Evolutionary conservation across 148 eudicot species (phyloP).

Genomic region (Camellia sinensis): DNA sequence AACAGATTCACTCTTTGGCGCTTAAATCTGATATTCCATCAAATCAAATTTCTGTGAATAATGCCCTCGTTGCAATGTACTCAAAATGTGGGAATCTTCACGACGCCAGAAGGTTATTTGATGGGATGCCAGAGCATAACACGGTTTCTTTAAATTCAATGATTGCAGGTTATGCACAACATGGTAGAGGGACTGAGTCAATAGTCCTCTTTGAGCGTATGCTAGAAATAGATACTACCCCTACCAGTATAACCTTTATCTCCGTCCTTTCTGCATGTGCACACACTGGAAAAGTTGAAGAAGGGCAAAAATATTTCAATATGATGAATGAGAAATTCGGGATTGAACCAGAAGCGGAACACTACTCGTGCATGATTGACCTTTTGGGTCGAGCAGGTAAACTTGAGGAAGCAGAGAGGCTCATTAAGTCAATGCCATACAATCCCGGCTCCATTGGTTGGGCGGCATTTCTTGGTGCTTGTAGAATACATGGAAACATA

Average conservation of each 20-base stretch:
- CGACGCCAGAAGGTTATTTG: conserved; percentile 67
- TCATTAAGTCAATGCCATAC: conserved; percentile 60
- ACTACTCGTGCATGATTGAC: conserved; percentile 84
- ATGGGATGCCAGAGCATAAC: conserved; percentile 72
- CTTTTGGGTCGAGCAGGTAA: conserved; percentile 78
- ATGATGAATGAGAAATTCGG: conserved; percentile 51
- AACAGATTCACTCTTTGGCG: conserved; percentile 61
- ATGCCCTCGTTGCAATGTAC: conserved; percentile 72
- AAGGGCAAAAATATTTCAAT: conserved; percentile 54
- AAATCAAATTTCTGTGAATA: conserved; percentile 60
- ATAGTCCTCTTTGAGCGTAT: conserved; percentile 56
- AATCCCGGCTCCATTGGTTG: conserved; percentile 62
- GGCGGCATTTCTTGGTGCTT: conserved; percentile 75
- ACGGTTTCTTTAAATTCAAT: conserved; percentile 62
- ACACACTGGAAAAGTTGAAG: conserved; percentile 68
- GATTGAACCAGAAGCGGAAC: conserved; percentile 64
- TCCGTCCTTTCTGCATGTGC: conserved; percentile 77
- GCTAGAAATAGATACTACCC: conserved; percentile 45
- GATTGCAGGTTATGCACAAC: conserved; percentile 80
- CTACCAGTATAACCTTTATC: conserved; percentile 62
- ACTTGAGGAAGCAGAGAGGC: conserved; percentile 52
- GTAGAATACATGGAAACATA: conserved; percentile 60
- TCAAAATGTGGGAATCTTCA: conserved; percentile 73
- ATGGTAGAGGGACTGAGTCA: conserved; percentile 56
- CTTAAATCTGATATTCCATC: conserved; percentile 64